Conservation (phyloP, 768 basidiomycete genomes). For the Suillus clintonianus region DNA sequence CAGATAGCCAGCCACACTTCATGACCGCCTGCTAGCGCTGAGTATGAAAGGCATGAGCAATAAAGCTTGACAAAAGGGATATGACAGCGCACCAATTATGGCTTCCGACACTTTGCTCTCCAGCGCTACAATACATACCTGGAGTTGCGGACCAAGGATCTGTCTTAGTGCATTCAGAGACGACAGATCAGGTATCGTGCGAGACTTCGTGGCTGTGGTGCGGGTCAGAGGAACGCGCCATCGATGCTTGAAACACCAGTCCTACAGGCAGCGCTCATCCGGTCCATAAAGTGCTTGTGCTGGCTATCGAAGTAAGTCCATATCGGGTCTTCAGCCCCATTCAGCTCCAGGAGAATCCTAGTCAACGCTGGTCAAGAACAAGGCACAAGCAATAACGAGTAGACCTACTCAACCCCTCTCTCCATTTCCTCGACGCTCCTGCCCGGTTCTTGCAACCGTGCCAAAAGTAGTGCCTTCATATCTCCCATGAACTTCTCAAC, state of each 20-base stretch:
- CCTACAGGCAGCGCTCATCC: slow-evolving; percentile 66
- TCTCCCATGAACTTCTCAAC: slow-evolving; percentile 95
- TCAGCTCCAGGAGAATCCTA: slow-evolving; percentile 88
- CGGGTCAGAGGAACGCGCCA: slow-evolving; percentile 34
- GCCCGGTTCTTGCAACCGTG: slow-evolving; percentile 78
- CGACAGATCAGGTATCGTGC: slow-evolving; percentile 34
- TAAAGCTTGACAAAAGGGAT: background rate
- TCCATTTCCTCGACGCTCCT: slow-evolving; percentile 92
- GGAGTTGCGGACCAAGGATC: slow-evolving; percentile 60
- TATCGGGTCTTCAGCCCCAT: slow-evolving; percentile 83
- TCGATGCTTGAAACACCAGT: slow-evolving; percentile 51
- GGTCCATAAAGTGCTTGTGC: slow-evolving; percentile 80
- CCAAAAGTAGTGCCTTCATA: slow-evolving; percentile 76
- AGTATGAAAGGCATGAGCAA: slow-evolving; percentile 5
- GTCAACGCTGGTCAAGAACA: slow-evolving; percentile 1
- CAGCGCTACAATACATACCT: slow-evolving; percentile 56
- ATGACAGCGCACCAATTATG: slow-evolving; percentile 50
- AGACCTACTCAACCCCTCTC: slow-evolving; percentile 88
- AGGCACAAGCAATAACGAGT: background rate
- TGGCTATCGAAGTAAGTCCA: slow-evolving; percentile 97
- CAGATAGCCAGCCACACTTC: slow-evolving; percentile 81
- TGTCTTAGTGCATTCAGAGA: slow-evolving; percentile 41
- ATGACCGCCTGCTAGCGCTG: slow-evolving; percentile 71
- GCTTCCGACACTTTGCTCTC: slow-evolving; percentile 67
- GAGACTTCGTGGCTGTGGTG: slow-evolving; percentile 48